A percentile compares a stretch with the other conserved stretches of the same genome.
Conservation (phyloP, 164 flowering plant species). For the Stephania cephalantha region DNA sequence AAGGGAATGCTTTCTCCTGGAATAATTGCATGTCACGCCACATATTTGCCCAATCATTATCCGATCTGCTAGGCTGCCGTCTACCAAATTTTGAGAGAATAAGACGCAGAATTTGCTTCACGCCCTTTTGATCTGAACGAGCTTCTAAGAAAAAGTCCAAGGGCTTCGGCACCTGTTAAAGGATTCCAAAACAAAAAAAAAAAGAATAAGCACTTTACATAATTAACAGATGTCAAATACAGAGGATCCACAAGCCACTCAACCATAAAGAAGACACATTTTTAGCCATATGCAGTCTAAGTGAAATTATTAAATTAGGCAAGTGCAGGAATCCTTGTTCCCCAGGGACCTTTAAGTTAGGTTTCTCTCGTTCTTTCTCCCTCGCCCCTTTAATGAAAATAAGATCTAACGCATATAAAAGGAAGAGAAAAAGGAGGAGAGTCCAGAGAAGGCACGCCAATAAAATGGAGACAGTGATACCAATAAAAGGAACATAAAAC, state of each 20-base stretch:
- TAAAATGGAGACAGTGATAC: not conserved
- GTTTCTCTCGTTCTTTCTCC: not conserved
- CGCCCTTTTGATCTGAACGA: constrained; percentile 70
- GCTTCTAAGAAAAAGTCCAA: constrained; percentile 62
- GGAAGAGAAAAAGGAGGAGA: not conserved
- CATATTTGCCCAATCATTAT: constrained; percentile 93
- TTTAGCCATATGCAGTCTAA: too few species aligned
- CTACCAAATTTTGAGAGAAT: constrained; percentile 94
- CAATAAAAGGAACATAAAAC: not conserved
- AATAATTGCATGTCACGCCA: constrained; percentile 91
- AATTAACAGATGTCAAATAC: not conserved
- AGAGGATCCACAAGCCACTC: too few species aligned
- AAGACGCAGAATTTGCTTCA: constrained; percentile 91
- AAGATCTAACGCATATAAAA: not conserved
- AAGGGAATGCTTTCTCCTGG: constrained; percentile 88
- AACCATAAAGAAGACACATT: too few species aligned
- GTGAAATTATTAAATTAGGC: too few species aligned
- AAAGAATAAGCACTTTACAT: not conserved
- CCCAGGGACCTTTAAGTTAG: too few species aligned
- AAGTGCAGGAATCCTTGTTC: too few species aligned
- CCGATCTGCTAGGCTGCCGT: constrained; percentile 70
- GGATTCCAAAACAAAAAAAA: constrained; percentile 4
- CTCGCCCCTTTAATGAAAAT: not conserved
- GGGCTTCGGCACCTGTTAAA: constrained; percentile 86
- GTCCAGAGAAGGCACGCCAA: too few species aligned